A percentile compares a stretch with the other conserved stretches of the same genome.
Conservation (phyloP, 192 early-diverging fungal species). For the Phycomyces nitens region DNA sequence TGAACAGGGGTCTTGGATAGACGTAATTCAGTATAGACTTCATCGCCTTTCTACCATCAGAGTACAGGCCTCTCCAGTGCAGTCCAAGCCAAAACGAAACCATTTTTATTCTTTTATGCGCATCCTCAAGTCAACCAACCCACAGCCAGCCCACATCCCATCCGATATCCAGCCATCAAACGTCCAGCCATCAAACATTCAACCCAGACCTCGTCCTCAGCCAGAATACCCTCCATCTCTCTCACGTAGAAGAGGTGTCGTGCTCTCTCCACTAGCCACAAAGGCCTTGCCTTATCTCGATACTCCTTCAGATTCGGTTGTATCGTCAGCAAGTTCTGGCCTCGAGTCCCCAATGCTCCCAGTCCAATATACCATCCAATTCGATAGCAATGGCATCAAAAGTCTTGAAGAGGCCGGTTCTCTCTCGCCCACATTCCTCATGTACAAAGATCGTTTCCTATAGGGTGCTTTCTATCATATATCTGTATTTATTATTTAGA, state of each 20-base stretch:
- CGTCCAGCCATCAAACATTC: not conserved
- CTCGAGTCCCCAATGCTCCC: not conserved
- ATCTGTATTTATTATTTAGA: not conserved
- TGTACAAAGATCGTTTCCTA: not conserved
- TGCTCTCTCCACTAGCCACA: constrained; percentile 4
- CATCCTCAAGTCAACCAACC: not conserved
- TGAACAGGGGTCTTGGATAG: constrained; percentile 15
- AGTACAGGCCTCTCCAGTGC: not conserved
- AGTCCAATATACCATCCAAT: not conserved
- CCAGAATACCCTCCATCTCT: not conserved
- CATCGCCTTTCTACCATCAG: not conserved
- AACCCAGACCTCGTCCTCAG: constrained; percentile 4
- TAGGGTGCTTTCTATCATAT: too few relatives aligned
- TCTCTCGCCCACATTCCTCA: too few relatives aligned
- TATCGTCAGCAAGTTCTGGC: not conserved
- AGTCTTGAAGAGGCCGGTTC: not conserved
- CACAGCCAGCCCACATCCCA: not conserved
- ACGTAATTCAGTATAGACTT: constrained; percentile 7
- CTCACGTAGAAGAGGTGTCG: constrained; percentile 14
- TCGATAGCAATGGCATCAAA: not conserved
- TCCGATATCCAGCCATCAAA: not conserved
- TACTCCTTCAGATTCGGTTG: not conserved
- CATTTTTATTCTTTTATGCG: not conserved
- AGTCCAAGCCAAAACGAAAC: not conserved
- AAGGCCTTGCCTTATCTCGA: not conserved